These are phyloP conservation scores for Neoarthrinium moseri DNA, from an alignment of 2,329 filamentous ascomycete species.

Conservation along the genomic window DNA sequence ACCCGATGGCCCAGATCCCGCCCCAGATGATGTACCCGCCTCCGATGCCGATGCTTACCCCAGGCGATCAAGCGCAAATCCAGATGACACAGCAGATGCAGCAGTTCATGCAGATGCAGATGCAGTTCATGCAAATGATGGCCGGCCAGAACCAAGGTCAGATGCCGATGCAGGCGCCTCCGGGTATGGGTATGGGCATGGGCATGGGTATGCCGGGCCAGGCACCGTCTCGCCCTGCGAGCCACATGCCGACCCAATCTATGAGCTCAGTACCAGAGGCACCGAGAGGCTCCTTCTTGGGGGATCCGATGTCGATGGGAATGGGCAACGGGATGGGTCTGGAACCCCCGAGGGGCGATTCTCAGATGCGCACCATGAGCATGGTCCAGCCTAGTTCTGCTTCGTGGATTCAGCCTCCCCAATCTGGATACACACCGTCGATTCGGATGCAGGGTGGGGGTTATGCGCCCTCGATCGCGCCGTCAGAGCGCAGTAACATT, in stretches of 20 bases:
- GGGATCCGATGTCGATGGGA: constrained; percentile 24
- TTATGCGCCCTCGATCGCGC: constrained; percentile 89
- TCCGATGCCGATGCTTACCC: constrained; percentile 42
- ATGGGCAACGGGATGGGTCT: constrained; percentile 43
- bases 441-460: constrained; percentile 50
- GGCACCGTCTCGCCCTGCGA: constrained; percentile 27
- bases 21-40: constrained; percentile 48
- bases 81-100: constrained; percentile 83
- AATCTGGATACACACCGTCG: constrained; percentile 47
- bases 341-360: constrained; percentile 43
- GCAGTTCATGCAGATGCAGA: constrained; percentile 90
- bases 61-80: constrained; percentile 71
- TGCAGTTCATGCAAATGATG: constrained; percentile 92
- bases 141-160: constrained; percentile 37
- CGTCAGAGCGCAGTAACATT: constrained; percentile 91
- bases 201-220: constrained; percentile 21
- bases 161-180: constrained; percentile 13
- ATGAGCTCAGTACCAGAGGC: constrained; percentile 39
- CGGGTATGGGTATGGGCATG: constrained; percentile 9
- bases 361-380: constrained; percentile 70
- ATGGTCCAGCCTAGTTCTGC: constrained; percentile 72
- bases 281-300: constrained; percentile 28
- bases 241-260: constrained; percentile 40
- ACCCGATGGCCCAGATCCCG: constrained; percentile 49
- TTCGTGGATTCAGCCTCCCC: constrained; percentile 52